Base-by-base conservation (phyloP, 2,329 filamentous ascomycete genomes). In the Cytospora schulzeri region DNA sequence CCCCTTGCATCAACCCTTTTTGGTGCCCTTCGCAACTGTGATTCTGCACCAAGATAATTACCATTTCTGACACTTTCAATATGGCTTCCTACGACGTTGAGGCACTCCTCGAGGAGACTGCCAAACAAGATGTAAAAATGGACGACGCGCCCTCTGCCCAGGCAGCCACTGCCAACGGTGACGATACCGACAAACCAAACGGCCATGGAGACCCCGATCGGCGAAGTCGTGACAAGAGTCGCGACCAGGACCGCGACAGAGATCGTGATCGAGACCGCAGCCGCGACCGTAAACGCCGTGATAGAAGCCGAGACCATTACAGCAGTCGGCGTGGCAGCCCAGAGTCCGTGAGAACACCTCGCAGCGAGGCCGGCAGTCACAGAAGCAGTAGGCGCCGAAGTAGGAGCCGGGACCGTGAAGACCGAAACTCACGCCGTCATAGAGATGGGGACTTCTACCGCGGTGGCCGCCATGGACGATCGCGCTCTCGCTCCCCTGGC, bases 41-140 rank as follows among this genome's bases (percentile, higher is more conserved):
- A 62, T n/a, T 29, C 48, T 50, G 22, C 22, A 8, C 48, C 7
- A 15, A 38, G 35, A 62, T 28, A 19, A 45, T 9, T 24, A 22
- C 24, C 26, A 22, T 26, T 24, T 29, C 14, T 28, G 15, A 57
- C 19, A 50, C 31, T 12, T 33, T 48, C 33, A 72, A 67, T 64
- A 90, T 90, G 88, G 88, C 88, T 75, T 84, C 83, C 76, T 81
- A 89, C 70, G 92, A 96, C 75, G 92, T 97, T 72, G 93, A 97
- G 83, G 92, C 92, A 70, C 85, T 97, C 69, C 88, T 97, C 71
- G 93, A 97, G 78, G 91, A 91, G 59, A 92, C 91, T 68, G 91
- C 91, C 60, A 88, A 88, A 69, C 78, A 81, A 66, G 79, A 80
- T 61, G 79, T 84, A 61, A 80, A 81, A 72, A 79, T 78, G 71